These are phyloP conservation scores for Hydnomerulius pinastri DNA, from an alignment of 768 basidiomycete genomes.

Conservation along the genomic window DNA sequence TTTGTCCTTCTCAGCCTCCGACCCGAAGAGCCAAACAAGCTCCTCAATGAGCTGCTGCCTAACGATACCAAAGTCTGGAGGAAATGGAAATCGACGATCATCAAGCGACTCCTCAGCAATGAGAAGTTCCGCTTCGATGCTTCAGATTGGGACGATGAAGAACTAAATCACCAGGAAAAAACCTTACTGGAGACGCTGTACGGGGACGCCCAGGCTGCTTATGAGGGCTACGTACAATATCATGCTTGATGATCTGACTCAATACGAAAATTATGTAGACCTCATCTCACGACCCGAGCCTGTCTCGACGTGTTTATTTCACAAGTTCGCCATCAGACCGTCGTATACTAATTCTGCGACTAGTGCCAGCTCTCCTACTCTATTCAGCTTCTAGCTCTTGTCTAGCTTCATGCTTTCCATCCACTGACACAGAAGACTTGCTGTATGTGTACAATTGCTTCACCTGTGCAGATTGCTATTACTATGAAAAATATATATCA, in stretches of 20 bases:
- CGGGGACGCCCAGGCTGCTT: slow-evolving; percentile 25
- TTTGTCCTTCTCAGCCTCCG: slow-evolving; percentile 25
- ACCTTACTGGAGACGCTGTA: slow-evolving; percentile 25
- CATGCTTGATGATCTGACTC: slow-evolving; percentile 6
- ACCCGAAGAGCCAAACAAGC: slow-evolving; percentile 19
- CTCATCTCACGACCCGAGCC: too few relatives aligned
- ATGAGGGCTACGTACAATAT: slow-evolving; percentile 21
- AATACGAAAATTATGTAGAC: too few relatives aligned
- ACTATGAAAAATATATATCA: too few relatives aligned
- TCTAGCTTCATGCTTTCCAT: too few relatives aligned
- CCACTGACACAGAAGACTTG: too few relatives aligned
- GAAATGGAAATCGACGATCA: slow-evolving; percentile 22
- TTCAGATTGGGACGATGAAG: slow-evolving; percentile 23
- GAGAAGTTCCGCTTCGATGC: slow-evolving; percentile 25
- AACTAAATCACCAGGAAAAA: slow-evolving; percentile 17
- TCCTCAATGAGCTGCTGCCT: slow-evolving; percentile 27
- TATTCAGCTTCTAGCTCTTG: too few relatives aligned
- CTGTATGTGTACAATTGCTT: too few relatives aligned
- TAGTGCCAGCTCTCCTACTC: too few relatives aligned
- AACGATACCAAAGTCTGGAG: slow-evolving; percentile 34
- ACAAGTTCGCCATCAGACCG: too few relatives aligned
- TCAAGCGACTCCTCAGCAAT: slow-evolving; percentile 13
- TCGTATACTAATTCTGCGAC: too few relatives aligned
- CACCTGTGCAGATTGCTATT: too few relatives aligned
- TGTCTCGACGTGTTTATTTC: too few relatives aligned